Evolutionary conservation across 2,329 filamentous ascomycete species (phyloP).

Genomic region (Neonectria hederae): DNA sequence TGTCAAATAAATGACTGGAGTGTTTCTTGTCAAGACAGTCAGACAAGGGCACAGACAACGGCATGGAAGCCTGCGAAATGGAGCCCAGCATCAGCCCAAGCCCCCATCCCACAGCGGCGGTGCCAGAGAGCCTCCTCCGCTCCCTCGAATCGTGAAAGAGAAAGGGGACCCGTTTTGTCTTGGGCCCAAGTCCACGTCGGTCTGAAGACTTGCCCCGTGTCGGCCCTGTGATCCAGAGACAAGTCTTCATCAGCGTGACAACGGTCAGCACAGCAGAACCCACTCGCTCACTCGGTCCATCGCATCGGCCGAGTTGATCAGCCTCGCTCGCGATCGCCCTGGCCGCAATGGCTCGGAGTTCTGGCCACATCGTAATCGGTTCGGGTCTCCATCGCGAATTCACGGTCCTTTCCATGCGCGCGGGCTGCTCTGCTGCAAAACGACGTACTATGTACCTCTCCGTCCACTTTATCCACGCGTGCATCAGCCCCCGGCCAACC

Average conservation of each 20-base stretch:
- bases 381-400: conserved; percentile 8
- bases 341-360: neutral
- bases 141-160: neutral
- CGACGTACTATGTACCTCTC: neutral
- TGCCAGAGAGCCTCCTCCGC: neutral
- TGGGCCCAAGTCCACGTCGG: conserved; percentile 17
- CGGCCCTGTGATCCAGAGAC: neutral
- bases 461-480: conserved; percentile 10
- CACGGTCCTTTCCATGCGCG: conserved; percentile 3
- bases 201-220: conserved; percentile 9
- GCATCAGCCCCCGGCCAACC: conserved; percentile 17
- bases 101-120: neutral
- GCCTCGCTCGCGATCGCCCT: conserved; percentile 1
- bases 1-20: conserved; percentile 16
- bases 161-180: neutral
- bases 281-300: neutral
- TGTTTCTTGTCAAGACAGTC: conserved; percentile 3
- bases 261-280: neutral
- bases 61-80: neutral
- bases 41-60: neutral
- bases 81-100: conserved; percentile 1
- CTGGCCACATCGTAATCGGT: conserved; percentile 3
- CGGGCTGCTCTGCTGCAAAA: conserved; percentile 1
- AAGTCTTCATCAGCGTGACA: neutral
- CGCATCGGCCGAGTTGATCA: neutral